Conservation (phyloP, 805 yeast genomes). For the Cyberlindnera japonica region DNA sequence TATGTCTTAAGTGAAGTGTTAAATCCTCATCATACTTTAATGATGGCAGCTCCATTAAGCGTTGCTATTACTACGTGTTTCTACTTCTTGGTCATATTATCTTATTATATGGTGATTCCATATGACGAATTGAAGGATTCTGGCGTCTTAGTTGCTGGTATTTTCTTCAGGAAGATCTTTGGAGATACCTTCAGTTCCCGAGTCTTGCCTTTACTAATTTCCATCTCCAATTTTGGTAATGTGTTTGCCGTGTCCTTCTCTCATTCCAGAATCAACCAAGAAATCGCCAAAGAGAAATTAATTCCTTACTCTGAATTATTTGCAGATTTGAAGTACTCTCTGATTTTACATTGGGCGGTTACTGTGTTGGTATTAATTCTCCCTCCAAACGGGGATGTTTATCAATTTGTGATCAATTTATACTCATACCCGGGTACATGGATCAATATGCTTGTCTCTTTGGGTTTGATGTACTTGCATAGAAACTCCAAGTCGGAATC, state of each 20-base stretch:
- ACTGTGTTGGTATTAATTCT: conserved; percentile 49
- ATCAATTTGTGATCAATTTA: conserved; percentile 58
- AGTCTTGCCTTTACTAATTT: conserved; percentile 52
- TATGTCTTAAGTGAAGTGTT: conserved; percentile 56
- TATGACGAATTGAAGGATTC: conserved; percentile 44
- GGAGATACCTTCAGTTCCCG: conserved; percentile 50
- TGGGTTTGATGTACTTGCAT: conserved; percentile 52
- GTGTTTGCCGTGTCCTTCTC: conserved; percentile 63
- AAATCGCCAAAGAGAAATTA: conserved; percentile 46
- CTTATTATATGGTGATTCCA: conserved; percentile 46
- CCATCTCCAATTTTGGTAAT: conserved; percentile 60
- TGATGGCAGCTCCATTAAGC: conserved; percentile 60
- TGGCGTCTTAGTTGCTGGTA: conserved; percentile 63
- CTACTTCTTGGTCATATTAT: conserved; percentile 53
- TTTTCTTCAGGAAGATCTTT: conserved; percentile 53
- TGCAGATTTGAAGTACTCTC: conserved; percentile 41
- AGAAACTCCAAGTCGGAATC: conserved; percentile 33
- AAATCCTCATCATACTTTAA: conserved; percentile 52
- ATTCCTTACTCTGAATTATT: conserved; percentile 49
- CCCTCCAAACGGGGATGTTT: conserved; percentile 63
- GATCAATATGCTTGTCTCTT: conserved; percentile 49
- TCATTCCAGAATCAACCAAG: conserved; percentile 55
- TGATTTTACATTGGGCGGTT: conserved; percentile 52
- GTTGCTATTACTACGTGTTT: conserved; percentile 48
- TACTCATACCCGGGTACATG: conserved; percentile 64